Evolutionary conservation across 305 asterid genomes (phyloP), one percentile per base, ranked within the genome.

Genomic region (Rubia peregrina): DNA sequence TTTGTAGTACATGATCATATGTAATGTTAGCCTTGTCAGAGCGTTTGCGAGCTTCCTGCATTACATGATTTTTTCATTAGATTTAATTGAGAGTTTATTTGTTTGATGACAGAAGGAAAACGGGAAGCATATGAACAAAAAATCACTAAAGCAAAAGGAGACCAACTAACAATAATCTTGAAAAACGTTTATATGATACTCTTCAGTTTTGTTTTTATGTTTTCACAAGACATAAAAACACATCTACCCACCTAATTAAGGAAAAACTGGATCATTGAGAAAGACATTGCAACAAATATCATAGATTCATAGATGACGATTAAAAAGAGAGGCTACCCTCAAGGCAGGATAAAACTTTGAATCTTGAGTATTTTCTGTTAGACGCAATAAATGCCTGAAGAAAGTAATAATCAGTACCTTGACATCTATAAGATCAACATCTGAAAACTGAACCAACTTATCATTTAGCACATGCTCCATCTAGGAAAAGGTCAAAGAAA

Each of bases 41-140:
- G 78, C 98, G 97, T 84, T 91, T 94, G 82, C 85, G 97, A 76
- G 96, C 90, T 80, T 94, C 99, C 99, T 94, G 96, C 77, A 73
- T 22, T 73, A 78, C 59, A 70, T 71, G 77, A 71, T 70, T 42
- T n/a, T 33, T 38, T 53, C 64, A 9, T 53, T 53, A 68, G 43
- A 68, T 17, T 12, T 13, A 30, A 49, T 51, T 33, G 48, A 63
- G 0, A 7, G 10, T 16, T 3, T 24, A 9, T 53, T 51, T n/a
- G 0, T 43, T 68, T 30, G 6, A 33, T 17, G 56, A 68, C 13
- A 17, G 7, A n/a, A 51, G 71, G 43, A 7, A 65, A 65, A 16
- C 30, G n/a, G 61, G 48, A 38, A 55, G 24, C 21, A 36, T 7
- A 53, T 55, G 19, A 46, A 19, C 9, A 51, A 13, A 11, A 33